phyloP scores from a whole-genome alignment of 2,329 filamentous ascomycete species.

The Geosmithia morbida region DNA sequence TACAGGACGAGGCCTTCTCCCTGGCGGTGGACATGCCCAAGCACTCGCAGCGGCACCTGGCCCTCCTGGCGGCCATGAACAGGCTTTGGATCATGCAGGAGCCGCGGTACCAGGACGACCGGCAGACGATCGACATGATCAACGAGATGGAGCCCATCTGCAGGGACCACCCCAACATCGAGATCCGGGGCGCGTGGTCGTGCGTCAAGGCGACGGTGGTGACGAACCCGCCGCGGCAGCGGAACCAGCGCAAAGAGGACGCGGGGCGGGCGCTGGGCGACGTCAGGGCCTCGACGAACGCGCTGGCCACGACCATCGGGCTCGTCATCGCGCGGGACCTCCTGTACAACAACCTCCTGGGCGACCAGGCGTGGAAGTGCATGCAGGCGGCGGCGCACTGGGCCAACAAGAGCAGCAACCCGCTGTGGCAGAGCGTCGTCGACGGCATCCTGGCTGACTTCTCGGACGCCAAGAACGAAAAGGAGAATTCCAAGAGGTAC shows the following conservation, averaged over 20 bases:
- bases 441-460: slow-evolving; percentile 66
- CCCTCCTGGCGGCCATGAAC: slow-evolving; percentile 54
- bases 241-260: slow-evolving; percentile 65
- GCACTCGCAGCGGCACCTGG: slow-evolving; percentile 46
- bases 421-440: slow-evolving; percentile 68
- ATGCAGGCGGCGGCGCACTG: slow-evolving; percentile 54
- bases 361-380: slow-evolving; percentile 66
- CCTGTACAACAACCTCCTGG: slow-evolving; percentile 71
- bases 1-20: slow-evolving; percentile 35
- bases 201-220: slow-evolving; percentile 57
- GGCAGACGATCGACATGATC: slow-evolving; percentile 45
- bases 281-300: slow-evolving; percentile 56
- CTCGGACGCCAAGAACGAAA: slow-evolving; percentile 33
- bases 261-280: slow-evolving; percentile 60
- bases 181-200: slow-evolving; percentile 65
- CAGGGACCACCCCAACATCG: slow-evolving; percentile 52
- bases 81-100: slow-evolving; percentile 60
- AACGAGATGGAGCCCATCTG: slow-evolving; percentile 55
- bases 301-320: slow-evolving; percentile 67
- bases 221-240: slow-evolving; percentile 46
- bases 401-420: slow-evolving; percentile 54
- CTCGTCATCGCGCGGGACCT: slow-evolving; percentile 74
- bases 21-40: slow-evolving; percentile 22
- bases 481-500: slow-evolving; percentile 21
- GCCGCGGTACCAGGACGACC: slow-evolving; percentile 38